Base-by-base conservation (phyloP, 495 filamentous ascomycete species). In the Thermothielavioides terrestris region DNA sequence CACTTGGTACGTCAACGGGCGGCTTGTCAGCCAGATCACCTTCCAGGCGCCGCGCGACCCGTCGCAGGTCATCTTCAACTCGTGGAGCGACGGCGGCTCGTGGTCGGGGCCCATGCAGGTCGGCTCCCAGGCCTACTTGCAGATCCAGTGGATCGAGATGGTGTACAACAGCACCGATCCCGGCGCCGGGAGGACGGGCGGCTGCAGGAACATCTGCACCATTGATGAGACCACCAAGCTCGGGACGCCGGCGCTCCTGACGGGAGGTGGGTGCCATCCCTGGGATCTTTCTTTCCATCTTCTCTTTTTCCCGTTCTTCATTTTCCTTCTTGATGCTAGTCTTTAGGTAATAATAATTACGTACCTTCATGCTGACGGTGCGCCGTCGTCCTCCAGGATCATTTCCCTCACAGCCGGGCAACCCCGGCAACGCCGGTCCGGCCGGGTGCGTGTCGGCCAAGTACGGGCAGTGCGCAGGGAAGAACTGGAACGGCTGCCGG, bases 91-190 rank as follows among this genome's bases (percentile, higher is more conserved):
- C 58, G 85, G 85, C 1, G 81, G 84, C 1, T 58, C 64, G 0
- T 89, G 85, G 85, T 78, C 80, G 1, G 85, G 85, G 1, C 77
- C 82, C 54, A 83, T 89, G 83, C 66, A 50, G 4, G 57, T 77
- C 1, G 76, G 73, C 0, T 63, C 72, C 3, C 71, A 73, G 40
- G 83, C 86, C 3, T 73, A 74, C 42, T 64, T 88, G 56, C 82
- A 83, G 53, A 75, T 89, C 37, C 80, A 86, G 59, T 88, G 81
- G 76, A 81, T 89, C 27, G 83, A 89, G 55, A 61, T 88, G 58
- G 78, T 79, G 1, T 89, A 82, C 55, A 89, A 89, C 58, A 78
- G 57, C 21, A 73, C 68, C 7, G 62, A 65, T 12, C 42, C 28
- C 4, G 28, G 28, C 40, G 31, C 38, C 11, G 43, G 40, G 5